Percentiles rank a stretch among this genome's conserved stretches.
Conservation (phyloP, 768 basidiomycete genomes). For the Boletus huronensis region DNA sequence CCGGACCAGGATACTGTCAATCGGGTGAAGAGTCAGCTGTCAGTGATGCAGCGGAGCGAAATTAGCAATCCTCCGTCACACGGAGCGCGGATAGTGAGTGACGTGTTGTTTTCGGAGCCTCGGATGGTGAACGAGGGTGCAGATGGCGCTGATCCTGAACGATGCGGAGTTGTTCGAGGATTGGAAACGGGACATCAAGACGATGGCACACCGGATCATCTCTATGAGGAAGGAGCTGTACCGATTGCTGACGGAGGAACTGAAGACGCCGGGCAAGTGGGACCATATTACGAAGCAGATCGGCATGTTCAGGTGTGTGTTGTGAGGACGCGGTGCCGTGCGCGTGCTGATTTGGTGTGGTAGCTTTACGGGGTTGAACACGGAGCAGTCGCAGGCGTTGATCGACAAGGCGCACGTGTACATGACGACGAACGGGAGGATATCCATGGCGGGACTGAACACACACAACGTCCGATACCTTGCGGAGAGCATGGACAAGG, state of each 20-base stretch:
- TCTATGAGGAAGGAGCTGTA: slow-evolving; percentile 82
- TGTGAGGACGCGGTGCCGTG: background rate
- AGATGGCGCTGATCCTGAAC: slow-evolving; percentile 84
- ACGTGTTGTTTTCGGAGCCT: background rate
- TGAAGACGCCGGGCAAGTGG: slow-evolving; percentile 91
- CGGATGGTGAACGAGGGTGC: slow-evolving; percentile 1
- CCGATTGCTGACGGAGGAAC: slow-evolving; percentile 61
- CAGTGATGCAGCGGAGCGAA: slow-evolving; percentile 88
- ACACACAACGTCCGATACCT: slow-evolving; percentile 72
- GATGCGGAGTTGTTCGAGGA: slow-evolving; percentile 69
- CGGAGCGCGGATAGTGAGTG: slow-evolving; percentile 80
- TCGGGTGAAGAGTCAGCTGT: slow-evolving; percentile 81
- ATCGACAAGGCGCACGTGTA: slow-evolving; percentile 77
- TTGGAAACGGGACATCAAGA: slow-evolving; percentile 87
- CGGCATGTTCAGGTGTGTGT: slow-evolving; percentile 92
- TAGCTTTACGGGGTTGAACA: slow-evolving; percentile 82
- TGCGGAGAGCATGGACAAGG: slow-evolving; percentile 66
- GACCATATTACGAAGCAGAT: slow-evolving; percentile 95
- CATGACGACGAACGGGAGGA: slow-evolving; percentile 82
- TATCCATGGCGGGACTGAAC: slow-evolving; percentile 94
- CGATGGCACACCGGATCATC: slow-evolving; percentile 78
- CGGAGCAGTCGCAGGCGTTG: slow-evolving; percentile 62
- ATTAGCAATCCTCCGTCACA: slow-evolving; percentile 94
- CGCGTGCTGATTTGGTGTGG: slow-evolving; percentile 12
- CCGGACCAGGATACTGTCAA: slow-evolving; percentile 59